Percentiles rank a stretch among this genome's conserved stretches.
Evolutionary conservation across 2,329 filamentous ascomycete genomes (phyloP).

Genomic region (Xylaria sp.): DNA sequence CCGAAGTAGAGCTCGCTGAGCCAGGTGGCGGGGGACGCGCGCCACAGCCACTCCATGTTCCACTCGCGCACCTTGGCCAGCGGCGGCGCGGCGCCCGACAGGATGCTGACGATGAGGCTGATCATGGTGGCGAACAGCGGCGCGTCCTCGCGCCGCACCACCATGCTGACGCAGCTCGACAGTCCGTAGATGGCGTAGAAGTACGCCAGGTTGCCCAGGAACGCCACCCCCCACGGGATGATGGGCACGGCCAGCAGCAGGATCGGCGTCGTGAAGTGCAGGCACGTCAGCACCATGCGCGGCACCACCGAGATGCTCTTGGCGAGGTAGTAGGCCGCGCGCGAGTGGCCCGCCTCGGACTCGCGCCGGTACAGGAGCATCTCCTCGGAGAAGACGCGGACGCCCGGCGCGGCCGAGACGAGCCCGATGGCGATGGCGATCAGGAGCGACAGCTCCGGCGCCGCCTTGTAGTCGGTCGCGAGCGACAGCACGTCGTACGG

Average conservation of each 20-base stretch:
- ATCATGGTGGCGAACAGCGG: conserved; percentile 59
- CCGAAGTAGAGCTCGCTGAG: conserved; percentile 59
- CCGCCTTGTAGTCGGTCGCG: conserved; percentile 52
- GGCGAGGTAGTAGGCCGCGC: conserved; percentile 58
- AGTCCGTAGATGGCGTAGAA: conserved; percentile 63
- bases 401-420: conserved; percentile 56
- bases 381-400: conserved; percentile 60
- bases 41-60: conserved; percentile 60
- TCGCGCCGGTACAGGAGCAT: conserved; percentile 58
- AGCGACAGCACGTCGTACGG: conserved; percentile 56
- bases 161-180: conserved; percentile 54
- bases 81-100: conserved; percentile 56
- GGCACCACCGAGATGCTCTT: conserved; percentile 56
- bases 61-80: conserved; percentile 52
- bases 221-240: conserved; percentile 53
- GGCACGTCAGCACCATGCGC: conserved; percentile 52
- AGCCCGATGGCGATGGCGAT: conserved; percentile 59
- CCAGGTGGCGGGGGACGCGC: conserved; percentile 57
- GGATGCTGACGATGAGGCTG: conserved; percentile 55
- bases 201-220: conserved; percentile 55
- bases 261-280: conserved; percentile 58
- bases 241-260: conserved; percentile 52
- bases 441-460: conserved; percentile 56
- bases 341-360: conserved; percentile 58
- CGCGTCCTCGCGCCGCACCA: conserved; percentile 58